Evolutionary conservation across 371 early-diverging fungal species (phyloP), one percentile per base, ranked within the genome.

Genomic region (Syncephalastrum racemosum): DNA sequence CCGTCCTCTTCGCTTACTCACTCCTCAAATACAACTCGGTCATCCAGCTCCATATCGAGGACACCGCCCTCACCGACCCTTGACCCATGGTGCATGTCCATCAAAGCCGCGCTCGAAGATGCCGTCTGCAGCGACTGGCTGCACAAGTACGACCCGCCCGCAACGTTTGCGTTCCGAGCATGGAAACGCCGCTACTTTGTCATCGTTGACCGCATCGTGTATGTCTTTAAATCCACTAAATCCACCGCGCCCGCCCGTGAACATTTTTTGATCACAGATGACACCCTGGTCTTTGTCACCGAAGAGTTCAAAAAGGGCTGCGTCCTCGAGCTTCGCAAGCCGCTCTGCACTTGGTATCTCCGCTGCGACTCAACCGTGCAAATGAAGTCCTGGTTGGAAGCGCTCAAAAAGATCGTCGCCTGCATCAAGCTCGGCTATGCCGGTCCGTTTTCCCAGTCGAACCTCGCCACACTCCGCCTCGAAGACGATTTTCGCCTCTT

Each of bases 281-380:
- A 77, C 41, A 77, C 78, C 2, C 64, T 70, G 56, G 70, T 74
- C 1, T 77, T 77, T 59, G 70, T 74, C 3, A 67, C 74, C 1
- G 78, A 77, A 63, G 73, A 71, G 36, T 77, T 74, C 43, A 70
- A 72, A 54, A 72, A 70, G 36, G 62, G 67, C 0, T 74, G 56
- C 50, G 72, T 72, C 15, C 60, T 77, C 16, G 78, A 77, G 56
- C 39, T 77, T 31, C 60, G 73, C 42, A 77, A 77, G 39, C 75
- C 78, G 3, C 53, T 66, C 18, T 67, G 51, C 36, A 67, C 62
- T 46, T 76, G 76, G 76, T 66, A 62, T 63, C 63, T 72, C 43
- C 68, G 75, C 23, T 77, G 72, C 53, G 73, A 66, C 8, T 67
- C 66, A 12, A 62, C 68, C 6, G 46, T 46, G n/a, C 68, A 70